Percentiles rank a stretch among this genome's conserved stretches.
Evolutionary conservation across 495 filamentous ascomycete genomes (phyloP).

Genomic region (Podospora sp.): DNA sequence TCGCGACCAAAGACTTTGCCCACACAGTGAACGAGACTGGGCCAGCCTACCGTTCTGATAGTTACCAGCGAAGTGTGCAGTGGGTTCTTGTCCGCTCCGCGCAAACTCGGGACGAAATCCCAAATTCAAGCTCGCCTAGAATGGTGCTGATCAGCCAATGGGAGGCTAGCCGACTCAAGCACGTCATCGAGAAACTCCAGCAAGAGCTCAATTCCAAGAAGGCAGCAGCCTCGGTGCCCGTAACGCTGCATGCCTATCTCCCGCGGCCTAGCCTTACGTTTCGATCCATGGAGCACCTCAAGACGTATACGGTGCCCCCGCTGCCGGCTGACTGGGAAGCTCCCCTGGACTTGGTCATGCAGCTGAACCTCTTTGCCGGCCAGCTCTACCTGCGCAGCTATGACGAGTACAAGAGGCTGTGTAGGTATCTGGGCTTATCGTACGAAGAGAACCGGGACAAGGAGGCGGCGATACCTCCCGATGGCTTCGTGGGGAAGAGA

Average conservation of each 20-base stretch:
- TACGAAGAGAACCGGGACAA: constrained; percentile 21
- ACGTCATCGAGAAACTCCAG: constrained; percentile 37
- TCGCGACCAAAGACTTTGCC: constrained; percentile 61
- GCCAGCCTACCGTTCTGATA: constrained; percentile 40
- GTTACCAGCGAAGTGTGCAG: constrained; percentile 59
- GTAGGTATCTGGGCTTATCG: constrained; percentile 55
- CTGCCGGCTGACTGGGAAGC: constrained; percentile 18
- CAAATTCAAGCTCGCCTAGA: constrained; percentile 20
- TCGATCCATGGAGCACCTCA: constrained; percentile 52
- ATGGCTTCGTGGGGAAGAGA: constrained; percentile 43
- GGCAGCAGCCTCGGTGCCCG: constrained; percentile 15
- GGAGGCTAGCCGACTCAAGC: constrained; percentile 60
- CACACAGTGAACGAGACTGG: constrained; percentile 42
- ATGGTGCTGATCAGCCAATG: constrained; percentile 64
- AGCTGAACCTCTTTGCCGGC: constrained; percentile 70
- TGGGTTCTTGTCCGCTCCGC: constrained; percentile 54
- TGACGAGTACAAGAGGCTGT: constrained; percentile 56
- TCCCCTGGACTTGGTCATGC: constrained; percentile 35
- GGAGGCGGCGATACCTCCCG: constrained; percentile 33
- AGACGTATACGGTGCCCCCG: constrained; percentile 43
- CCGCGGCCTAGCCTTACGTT: constrained; percentile 52
- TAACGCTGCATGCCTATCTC: constrained; percentile 60
- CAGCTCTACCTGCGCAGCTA: constrained; percentile 62
- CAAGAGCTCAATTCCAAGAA: not conserved
- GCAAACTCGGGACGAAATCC: not conserved